phyloP scores from a whole-genome alignment of 768 basidiomycete species.

The Tylopilus felleus region DNA sequence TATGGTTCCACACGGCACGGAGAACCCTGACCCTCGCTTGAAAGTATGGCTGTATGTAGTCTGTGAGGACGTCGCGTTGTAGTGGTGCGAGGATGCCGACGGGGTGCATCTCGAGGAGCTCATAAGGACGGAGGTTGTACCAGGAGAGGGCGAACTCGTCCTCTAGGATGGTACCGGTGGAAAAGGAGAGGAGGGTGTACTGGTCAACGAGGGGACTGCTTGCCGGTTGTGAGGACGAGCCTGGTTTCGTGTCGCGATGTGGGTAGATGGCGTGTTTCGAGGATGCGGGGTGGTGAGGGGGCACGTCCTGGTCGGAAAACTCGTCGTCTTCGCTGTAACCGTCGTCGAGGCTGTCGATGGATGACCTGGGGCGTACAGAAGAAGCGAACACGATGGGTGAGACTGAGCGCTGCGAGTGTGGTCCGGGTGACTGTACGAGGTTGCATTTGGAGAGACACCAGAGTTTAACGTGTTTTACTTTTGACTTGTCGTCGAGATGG shows the following conservation, averaged over 20 bases:
- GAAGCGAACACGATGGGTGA: constrained; percentile 70
- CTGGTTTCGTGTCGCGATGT: constrained; percentile 5
- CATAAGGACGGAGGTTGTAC: constrained; percentile 59
- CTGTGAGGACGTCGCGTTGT: constrained; percentile 36
- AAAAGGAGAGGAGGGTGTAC: constrained; percentile 59
- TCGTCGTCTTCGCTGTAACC: constrained; percentile 35
- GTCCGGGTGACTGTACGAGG: constrained; percentile 31
- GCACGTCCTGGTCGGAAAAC: constrained; percentile 27
- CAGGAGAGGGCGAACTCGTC: constrained; percentile 56
- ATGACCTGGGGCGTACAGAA: constrained; percentile 10
- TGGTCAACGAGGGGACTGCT: constrained; percentile 27
- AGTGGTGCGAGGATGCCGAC: constrained; percentile 40
- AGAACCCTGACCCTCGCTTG: constrained; percentile 51
- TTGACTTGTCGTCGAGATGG: constrained; percentile 58
- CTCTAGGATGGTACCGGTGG: constrained; percentile 68
- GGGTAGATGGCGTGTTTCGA: constrained; percentile 6
- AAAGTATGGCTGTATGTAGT: constrained; percentile 59
- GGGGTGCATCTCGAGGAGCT: constrained; percentile 69
- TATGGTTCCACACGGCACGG: constrained; percentile 39
- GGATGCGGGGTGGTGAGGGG: not conserved
- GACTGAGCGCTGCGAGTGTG: constrained; percentile 41
- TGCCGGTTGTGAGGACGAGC: constrained; percentile 8
- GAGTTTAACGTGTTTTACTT: constrained; percentile 59
- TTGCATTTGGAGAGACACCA: constrained; percentile 60
- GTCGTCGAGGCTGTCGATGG: constrained; percentile 25